phyloP scores from a whole-genome alignment of 352 stramenopile species.

The Phytopythium vexans region DNA sequence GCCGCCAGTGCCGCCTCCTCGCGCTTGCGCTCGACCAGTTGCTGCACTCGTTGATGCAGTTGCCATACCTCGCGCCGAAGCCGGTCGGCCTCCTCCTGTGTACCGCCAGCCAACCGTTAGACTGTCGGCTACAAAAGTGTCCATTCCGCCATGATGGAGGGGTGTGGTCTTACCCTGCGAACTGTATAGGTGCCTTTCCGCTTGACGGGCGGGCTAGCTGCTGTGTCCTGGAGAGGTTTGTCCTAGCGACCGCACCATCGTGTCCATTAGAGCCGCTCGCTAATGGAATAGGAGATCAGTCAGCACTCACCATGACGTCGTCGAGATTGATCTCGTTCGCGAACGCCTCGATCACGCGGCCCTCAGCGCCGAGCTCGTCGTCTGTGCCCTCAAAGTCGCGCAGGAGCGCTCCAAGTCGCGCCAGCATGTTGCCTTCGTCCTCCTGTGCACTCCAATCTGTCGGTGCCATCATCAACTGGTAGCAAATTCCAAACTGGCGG shows the following conservation, averaged over 20 bases:
- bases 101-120: not conserved
- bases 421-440: not conserved
- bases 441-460: not conserved
- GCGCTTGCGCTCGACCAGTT: not conserved
- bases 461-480: not conserved
- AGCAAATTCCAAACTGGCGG: too few relatives aligned
- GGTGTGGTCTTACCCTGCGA: too few relatives aligned
- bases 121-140: too few relatives aligned
- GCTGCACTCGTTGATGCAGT: slow-evolving; percentile 1
- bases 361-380: not conserved
- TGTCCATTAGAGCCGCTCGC: too few relatives aligned
- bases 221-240: too few relatives aligned
- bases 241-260: too few relatives aligned
- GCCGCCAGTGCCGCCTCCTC: not conserved
- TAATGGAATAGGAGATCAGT: too few relatives aligned
- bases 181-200: too few relatives aligned
- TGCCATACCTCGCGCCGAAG: slow-evolving; percentile 5
- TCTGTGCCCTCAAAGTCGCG: not conserved
- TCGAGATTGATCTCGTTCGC: slow-evolving; percentile 1
- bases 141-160: too few relatives aligned
- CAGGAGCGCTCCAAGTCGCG: slow-evolving; percentile 1
- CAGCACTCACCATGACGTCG: not conserved
- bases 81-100: slow-evolving; percentile 2
- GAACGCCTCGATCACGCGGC: slow-evolving; percentile 4
- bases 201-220: too few relatives aligned